Base-by-base conservation (phyloP, 352 stramenopile species). In the Globisporangium canariense region DNA sequence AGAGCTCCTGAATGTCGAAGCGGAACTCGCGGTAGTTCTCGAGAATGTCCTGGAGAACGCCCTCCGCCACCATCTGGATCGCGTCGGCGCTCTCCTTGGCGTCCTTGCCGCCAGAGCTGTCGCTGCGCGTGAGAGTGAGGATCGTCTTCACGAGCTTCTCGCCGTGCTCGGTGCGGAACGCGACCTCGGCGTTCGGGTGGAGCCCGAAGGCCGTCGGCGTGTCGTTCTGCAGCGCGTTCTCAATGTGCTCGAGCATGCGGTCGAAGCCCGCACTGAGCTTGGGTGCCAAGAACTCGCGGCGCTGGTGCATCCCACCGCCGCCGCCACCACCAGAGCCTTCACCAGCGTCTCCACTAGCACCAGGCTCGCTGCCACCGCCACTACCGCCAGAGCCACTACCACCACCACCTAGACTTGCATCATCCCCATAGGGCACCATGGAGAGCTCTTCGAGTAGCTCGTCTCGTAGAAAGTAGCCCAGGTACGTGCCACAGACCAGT, bases 111-210 rank as follows among this genome's bases (percentile, higher is more conserved):
- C 54, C 38, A 7, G 22, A 58, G 3, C 58, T 56, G 28, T 75
- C 73, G 14, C 59, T 74, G 14, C 76, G 73, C 13, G 74, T 76
- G 14, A 97, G 74, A 7, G 93, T 59, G n/a, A 97, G 49, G 43
- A 97, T 84, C 11, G 86, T 83, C 60, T 83, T 67, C 45, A 97
- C 74, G 22, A 97, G 68, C 9, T 77, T 73, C 22, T 96, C 86
- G 0, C 87, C 90, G 45, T 83, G 78, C 10, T 92, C 78, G 11
- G 91, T 98, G 22, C 90, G 86, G 66, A 98, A 98, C 18, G 85
- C 87, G 14, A 98, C 94, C 66, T 98, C 92, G 6, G 91, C 89
- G 70, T 98, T 98, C n/a, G 93, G 88, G 60, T 98, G 93, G 47
- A 98, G 50, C 0, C 91, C 91, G 77, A 98, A 97, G 2, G 90